A percentile compares a stretch with the other conserved stretches of the same genome.
These are phyloP conservation scores for Polychaeton citri DNA, from an alignment of 2,329 filamentous ascomycete species.

Conservation along the genomic window DNA sequence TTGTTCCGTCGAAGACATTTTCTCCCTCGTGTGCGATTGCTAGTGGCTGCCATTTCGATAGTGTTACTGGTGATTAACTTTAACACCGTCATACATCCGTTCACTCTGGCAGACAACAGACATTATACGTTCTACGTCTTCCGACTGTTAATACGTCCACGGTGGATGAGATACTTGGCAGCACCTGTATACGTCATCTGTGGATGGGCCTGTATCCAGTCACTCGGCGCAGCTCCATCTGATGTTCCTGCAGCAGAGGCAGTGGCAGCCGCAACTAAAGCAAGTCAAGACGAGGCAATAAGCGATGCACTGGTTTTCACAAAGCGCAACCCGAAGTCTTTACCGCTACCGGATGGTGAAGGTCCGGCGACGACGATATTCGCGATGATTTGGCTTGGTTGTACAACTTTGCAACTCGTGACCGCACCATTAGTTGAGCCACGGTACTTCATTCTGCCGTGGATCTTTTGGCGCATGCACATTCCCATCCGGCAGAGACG, in stretches of 20 bases:
- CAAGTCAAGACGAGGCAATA: slow-evolving; percentile 2
- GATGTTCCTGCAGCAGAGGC: neutral
- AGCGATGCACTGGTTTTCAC: neutral
- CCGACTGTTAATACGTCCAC: slow-evolving; percentile 52
- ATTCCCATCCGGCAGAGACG: slow-evolving; percentile 36
- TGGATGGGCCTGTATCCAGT: slow-evolving; percentile 54
- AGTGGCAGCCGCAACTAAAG: slow-evolving; percentile 2
- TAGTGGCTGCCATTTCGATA: slow-evolving; percentile 23
- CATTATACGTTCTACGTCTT: slow-evolving; percentile 98
- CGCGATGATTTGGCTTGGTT: slow-evolving; percentile 48
- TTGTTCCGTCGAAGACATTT: slow-evolving; percentile 20
- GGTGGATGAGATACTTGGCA: slow-evolving; percentile 32
- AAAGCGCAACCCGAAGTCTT: neutral
- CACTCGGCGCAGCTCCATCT: slow-evolving; percentile 37
- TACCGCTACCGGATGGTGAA: slow-evolving; percentile 12
- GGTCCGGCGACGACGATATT: slow-evolving; percentile 32
- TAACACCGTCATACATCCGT: slow-evolving; percentile 92
- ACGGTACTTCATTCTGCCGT: slow-evolving; percentile 89
- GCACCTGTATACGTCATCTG: slow-evolving; percentile 58
- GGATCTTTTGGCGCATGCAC: slow-evolving; percentile 82
- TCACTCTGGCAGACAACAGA: slow-evolving; percentile 88
- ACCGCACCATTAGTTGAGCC: slow-evolving; percentile 90
- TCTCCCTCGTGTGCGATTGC: slow-evolving; percentile 26
- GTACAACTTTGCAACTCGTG: slow-evolving; percentile 65
- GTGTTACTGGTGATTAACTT: slow-evolving; percentile 47